Evolutionary conservation across 768 basidiomycete genomes (phyloP).

Genomic region (Guyanaporus albipodus): DNA sequence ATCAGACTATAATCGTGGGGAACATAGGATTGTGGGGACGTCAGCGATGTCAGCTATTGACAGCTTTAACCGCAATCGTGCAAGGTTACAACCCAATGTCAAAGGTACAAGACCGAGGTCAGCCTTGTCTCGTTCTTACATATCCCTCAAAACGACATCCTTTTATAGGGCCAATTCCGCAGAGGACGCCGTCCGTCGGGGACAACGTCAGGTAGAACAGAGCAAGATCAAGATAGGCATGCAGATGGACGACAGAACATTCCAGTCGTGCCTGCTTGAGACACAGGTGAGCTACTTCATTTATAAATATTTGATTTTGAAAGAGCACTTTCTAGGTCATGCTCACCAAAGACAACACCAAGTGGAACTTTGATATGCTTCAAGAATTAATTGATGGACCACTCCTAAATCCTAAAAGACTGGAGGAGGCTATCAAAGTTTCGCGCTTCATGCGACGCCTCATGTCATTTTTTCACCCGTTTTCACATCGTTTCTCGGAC

Average conservation of each 20-base stretch:
- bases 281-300: constrained; percentile 57
- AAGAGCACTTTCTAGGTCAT: constrained; percentile 55
- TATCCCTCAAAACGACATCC: background rate
- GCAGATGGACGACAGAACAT: constrained; percentile 94
- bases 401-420: constrained; percentile 80
- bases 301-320: background rate
- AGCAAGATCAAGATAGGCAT: constrained; percentile 84
- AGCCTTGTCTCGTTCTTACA: constrained; percentile 6
- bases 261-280: constrained; percentile 80
- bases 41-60: constrained; percentile 85
- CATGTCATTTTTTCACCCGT: constrained; percentile 93
- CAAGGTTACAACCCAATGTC: constrained; percentile 58
- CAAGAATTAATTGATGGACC: constrained; percentile 91
- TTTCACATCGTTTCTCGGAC: constrained; percentile 82
- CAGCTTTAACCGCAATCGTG: constrained; percentile 87
- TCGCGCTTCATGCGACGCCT: constrained; percentile 85
- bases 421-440: constrained; percentile 93
- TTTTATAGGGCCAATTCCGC: constrained; percentile 64
- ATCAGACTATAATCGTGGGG: constrained; percentile 70
- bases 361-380: constrained; percentile 90
- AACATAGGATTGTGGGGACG: constrained; percentile 78
- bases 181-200: constrained; percentile 82
- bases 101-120: constrained; percentile 66
- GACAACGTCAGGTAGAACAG: constrained; percentile 88
- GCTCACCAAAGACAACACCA: constrained; percentile 80